phyloP scores from a whole-genome alignment of 2,329 filamentous ascomycete genomes.

The Diaporthe ilicicola region DNA sequence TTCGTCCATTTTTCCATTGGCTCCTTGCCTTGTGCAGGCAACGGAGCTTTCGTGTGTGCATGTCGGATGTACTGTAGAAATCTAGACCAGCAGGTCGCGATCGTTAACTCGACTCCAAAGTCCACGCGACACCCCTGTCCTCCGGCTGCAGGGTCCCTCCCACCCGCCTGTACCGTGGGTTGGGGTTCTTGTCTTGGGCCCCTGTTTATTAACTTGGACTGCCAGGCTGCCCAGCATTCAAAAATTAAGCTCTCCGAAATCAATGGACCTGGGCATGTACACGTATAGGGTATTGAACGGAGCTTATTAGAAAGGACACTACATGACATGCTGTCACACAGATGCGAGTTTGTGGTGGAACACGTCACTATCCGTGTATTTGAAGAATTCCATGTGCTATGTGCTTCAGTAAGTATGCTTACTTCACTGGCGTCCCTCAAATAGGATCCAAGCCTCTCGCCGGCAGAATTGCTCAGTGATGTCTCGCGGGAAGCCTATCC shows the following conservation, averaged over 20 bases:
- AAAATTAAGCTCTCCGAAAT: neutral
- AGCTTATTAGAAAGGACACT: neutral
- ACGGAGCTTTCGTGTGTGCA: neutral
- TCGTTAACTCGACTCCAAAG: neutral
- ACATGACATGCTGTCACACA: conserved; percentile 3
- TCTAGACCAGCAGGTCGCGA: too few relatives aligned
- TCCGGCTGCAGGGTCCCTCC: neutral
- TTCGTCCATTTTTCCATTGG: conserved; percentile 56
- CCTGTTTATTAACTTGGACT: too few relatives aligned
- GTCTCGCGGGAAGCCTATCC: neutral
- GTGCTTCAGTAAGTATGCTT: neutral
- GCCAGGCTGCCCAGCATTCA: neutral
- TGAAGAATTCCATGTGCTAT: neutral
- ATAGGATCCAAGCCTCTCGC: neutral
- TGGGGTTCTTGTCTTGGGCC: neutral
- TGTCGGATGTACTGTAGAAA: neutral
- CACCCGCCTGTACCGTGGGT: conserved; percentile 4
- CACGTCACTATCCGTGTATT: neutral
- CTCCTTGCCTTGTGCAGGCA: neutral
- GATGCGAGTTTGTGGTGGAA: neutral
- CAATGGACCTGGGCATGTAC: neutral
- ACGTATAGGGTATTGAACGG: neutral
- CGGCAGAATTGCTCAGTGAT: neutral
- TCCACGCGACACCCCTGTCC: conserved; percentile 14
- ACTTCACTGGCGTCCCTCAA: too few relatives aligned